These are phyloP conservation scores for Pythium insidiosum DNA, from an alignment of 352 stramenopile species.

Conservation along the genomic window DNA sequence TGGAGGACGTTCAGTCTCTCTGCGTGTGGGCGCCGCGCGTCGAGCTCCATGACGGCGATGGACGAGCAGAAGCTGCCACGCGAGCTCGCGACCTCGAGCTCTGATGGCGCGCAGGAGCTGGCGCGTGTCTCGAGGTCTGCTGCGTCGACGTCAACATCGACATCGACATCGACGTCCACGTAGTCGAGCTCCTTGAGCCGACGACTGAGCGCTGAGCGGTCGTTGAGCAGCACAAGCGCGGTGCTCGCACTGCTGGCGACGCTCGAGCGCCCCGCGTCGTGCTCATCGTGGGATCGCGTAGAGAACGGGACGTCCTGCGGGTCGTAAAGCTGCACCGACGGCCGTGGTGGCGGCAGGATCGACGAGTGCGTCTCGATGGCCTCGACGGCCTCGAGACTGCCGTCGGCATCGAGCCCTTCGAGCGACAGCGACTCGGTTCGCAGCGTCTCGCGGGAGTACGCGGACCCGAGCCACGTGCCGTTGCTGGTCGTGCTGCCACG, in stretches of 20 bases:
- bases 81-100: constrained; percentile 14
- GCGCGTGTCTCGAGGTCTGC: no score
- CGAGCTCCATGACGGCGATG: constrained; percentile 43
- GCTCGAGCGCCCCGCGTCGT: background rate
- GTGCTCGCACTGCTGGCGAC: constrained; percentile 10
- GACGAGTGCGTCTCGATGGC: no score
- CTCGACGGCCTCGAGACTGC: no score
- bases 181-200: constrained; percentile 17
- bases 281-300: no score
- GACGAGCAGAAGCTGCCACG: constrained; percentile 40
- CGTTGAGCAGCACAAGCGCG: constrained; percentile 13
- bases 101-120: no score
- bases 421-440: constrained; percentile 48
- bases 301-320: no score
- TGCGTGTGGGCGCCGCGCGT: constrained; percentile 16
- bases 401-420: constrained; percentile 29
- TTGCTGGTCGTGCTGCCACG: constrained; percentile 8
- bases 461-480: constrained; percentile 14
- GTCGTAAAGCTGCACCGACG: no score
- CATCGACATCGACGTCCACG: constrained; percentile 11
- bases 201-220: constrained; percentile 7
- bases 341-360: no score
- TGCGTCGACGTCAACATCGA: no score
- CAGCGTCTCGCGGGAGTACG: no score
- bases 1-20: no score